Evolutionary conservation across 495 filamentous ascomycete species (phyloP).

Genomic region (Penicillium pulvis): DNA sequence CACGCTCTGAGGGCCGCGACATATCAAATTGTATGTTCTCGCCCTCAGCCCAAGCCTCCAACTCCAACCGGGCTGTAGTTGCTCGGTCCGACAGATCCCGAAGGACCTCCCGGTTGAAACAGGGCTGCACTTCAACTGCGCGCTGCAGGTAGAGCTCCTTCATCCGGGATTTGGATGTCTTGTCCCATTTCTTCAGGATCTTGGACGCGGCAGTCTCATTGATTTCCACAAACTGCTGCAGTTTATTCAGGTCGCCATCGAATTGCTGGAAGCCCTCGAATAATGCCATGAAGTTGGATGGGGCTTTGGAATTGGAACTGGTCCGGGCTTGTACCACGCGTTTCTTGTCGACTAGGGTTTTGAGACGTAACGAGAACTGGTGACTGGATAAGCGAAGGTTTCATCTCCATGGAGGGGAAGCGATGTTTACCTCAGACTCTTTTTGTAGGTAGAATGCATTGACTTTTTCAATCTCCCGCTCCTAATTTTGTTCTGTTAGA

Average conservation of each 20-base stretch:
- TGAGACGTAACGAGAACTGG: conserved; percentile 88
- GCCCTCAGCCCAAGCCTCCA: conserved; percentile 95
- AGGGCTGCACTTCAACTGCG: conserved; percentile 95
- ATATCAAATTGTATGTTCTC: conserved; percentile 82
- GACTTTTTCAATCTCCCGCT: conserved; percentile 97
- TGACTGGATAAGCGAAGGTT: conserved; percentile 9
- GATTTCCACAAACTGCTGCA: conserved; percentile 98
- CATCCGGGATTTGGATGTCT: conserved; percentile 97
- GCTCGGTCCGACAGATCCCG: conserved; percentile 96
- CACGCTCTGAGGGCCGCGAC: conserved; percentile 59
- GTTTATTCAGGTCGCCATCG: conserved; percentile 90
- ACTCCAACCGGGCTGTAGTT: conserved; percentile 86
- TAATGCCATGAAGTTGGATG: conserved; percentile 87
- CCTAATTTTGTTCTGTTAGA: conserved; percentile 51
- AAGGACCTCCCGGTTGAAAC: conserved; percentile 95
- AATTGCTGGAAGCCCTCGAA: conserved; percentile 98
- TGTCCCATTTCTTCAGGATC: conserved; percentile 99
- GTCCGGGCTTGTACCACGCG: conserved; percentile 78
- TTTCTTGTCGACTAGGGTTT: conserved; percentile 93
- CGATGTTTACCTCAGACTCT: conserved; percentile 80
- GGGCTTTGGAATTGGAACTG: conserved; percentile 73
- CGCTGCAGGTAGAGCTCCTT: conserved; percentile 96
- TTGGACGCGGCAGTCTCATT: conserved; percentile 98
- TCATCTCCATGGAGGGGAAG: not conserved
- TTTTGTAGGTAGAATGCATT: conserved; percentile 98